Evolutionary conservation across 805 yeast genomes (phyloP).

Genomic region (Scheffersomyces coipomensis): DNA sequence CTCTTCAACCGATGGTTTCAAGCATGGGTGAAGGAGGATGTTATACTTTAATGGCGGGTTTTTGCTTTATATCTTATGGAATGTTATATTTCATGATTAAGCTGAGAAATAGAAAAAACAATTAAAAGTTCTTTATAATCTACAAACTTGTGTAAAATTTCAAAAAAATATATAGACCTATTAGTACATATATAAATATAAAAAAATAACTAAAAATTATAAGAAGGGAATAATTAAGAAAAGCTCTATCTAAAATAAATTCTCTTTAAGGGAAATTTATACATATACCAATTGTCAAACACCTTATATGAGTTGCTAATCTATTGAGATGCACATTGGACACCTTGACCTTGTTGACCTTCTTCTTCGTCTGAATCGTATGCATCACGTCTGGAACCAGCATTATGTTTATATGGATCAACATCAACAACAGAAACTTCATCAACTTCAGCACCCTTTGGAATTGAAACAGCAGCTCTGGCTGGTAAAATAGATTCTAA

Average conservation of each 20-base stretch:
- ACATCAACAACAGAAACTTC: conserved; percentile 73
- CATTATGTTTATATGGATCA: conserved; percentile 60
- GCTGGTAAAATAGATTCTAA: conserved; percentile 81
- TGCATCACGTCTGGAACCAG: conserved; percentile 40
- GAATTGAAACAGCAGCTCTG: conserved; percentile 59
- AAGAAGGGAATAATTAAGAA: neutral
- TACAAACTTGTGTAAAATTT: too few species aligned
- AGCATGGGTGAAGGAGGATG: conserved; percentile 69
- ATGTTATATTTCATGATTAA: neutral
- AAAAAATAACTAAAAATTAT: neutral
- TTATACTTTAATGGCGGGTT: conserved; percentile 60
- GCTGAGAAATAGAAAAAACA: too few species aligned
- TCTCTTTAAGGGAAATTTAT: too few species aligned
- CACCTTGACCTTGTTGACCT: conserved; percentile 62
- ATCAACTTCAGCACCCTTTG: conserved; percentile 73
- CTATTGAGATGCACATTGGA: conserved; percentile 94
- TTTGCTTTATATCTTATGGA: conserved; percentile 22
- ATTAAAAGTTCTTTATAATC: too few species aligned
- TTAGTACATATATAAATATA: neutral
- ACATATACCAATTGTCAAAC: too few species aligned
- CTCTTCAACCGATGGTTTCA: conserved; percentile 54
- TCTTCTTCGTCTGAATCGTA: conserved; percentile 47
- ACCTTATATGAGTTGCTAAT: neutral
- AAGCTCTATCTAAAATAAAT: too few species aligned
- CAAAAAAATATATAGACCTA: neutral